Base-by-base conservation (phyloP, 768 basidiomycete genomes). In the Auricularia sp. region DNA sequence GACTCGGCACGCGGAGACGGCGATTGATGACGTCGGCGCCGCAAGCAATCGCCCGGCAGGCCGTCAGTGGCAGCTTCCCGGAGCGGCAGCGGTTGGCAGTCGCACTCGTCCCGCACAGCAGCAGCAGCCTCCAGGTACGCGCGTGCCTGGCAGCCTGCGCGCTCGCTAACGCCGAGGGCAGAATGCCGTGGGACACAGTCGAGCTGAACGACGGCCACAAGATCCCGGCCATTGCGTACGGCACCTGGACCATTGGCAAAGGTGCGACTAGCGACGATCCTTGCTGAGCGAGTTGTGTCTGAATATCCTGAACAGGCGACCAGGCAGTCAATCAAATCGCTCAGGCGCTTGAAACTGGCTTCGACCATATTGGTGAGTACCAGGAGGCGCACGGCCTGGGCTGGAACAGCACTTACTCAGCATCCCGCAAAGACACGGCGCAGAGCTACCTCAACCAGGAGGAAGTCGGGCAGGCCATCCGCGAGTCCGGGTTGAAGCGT, bases 241-340 rank as follows among this genome's bases (percentile, higher is more conserved):
- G 86, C 36, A 87, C 87, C 3, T 87, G 85, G 83, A 83, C 77
- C 51, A 67, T 85, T n/a, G 84, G 85, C 1, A 82, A 83, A 45
- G 86, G 47, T 59, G 29, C 24, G 11, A 29, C 8, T 14, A 10
- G 24, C 56, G 56, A n/a, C 34, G 34, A 59, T 14, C 34, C 56
- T 59, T 7, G 21, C 24, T 13, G 2, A 21, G 6, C 24, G 6
- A 18, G 24, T 24, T n/a, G 34, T 34, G 6, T n/a, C 29, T 6
- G 13, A 59, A 59, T 4, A 21, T 7, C 6, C 24, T 14, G 11
- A 14, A 8, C 56, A 59, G 56, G 85, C 0, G 79, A 82, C 65
- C 75, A 73, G 33, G 72, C 82, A 4, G 78, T 78, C 24, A 78
- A 81, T 70, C 79, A 82, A 68, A 84, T 89, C 34, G 83, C 83